These are phyloP conservation scores for Penicillium atrosanguineum DNA, from an alignment of 495 filamentous ascomycete species.

Conservation along the genomic window DNA sequence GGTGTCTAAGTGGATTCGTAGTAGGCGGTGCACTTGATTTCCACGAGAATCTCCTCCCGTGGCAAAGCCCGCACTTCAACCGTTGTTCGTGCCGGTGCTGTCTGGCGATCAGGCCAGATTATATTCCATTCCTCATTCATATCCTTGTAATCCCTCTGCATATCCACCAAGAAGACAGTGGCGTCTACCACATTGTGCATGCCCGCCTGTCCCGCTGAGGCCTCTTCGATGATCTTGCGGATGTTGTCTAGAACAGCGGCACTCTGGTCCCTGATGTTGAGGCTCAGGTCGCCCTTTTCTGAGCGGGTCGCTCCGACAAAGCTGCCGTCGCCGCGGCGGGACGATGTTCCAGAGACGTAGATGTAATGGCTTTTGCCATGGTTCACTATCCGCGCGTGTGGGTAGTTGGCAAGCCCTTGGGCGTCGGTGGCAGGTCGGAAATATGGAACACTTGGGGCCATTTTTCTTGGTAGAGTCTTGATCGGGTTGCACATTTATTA, in stretches of 20 bases:
- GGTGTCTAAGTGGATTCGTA: not conserved
- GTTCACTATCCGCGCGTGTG: conserved; percentile 28
- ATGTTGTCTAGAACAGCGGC: conserved; percentile 32
- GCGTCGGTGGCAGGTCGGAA: conserved; percentile 27
- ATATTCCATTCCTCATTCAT: conserved; percentile 41
- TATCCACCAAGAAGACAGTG: conserved; percentile 29
- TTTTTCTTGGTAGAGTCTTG: not conserved
- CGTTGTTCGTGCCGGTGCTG: conserved; percentile 32
- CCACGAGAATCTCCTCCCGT: conserved; percentile 32
- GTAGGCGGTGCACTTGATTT: conserved; percentile 34
- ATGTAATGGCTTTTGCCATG: conserved; percentile 21
- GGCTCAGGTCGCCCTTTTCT: conserved; percentile 22
- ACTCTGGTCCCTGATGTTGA: conserved; percentile 33
- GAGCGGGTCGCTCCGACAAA: conserved; percentile 26
- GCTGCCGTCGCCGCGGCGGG: conserved; percentile 20
- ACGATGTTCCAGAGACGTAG: conserved; percentile 33
- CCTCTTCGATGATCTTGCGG: conserved; percentile 30
- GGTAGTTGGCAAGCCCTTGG: conserved; percentile 32
- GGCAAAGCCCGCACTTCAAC: conserved; percentile 35
- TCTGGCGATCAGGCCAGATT: conserved; percentile 27
- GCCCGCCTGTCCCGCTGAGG: conserved; percentile 24
- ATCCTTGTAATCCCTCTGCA: conserved; percentile 28
- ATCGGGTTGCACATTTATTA: not conserved
- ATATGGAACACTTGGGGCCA: conserved; percentile 27
- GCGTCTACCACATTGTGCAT: conserved; percentile 32